Percentiles rank a stretch among this genome's conserved stretches.
These are phyloP conservation scores for Cladosporium cucumerinum DNA, from an alignment of 2,329 filamentous ascomycete genomes.

Conservation along the genomic window DNA sequence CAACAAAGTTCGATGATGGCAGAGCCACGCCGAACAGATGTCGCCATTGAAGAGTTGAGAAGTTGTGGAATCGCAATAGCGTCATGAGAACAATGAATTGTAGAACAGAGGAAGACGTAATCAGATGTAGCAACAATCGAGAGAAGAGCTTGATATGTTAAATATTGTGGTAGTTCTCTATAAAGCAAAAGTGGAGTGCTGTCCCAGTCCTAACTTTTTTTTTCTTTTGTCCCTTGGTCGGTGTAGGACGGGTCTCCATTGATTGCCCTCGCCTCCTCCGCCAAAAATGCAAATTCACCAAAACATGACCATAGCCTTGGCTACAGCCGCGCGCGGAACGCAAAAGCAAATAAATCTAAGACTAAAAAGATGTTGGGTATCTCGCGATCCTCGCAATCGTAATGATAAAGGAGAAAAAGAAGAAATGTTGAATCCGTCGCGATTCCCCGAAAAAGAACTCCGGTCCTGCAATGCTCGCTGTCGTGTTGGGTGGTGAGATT, in stretches of 20 bases:
- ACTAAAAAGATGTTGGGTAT: slow-evolving; percentile 7
- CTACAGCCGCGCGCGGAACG: neutral
- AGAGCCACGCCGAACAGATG: neutral
- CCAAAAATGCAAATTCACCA: neutral
- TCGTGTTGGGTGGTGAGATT: neutral
- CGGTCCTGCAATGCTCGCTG: neutral
- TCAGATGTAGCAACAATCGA: neutral
- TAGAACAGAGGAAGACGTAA: neutral
- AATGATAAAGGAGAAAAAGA: neutral
- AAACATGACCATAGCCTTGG: neutral
- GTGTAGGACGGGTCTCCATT: neutral
- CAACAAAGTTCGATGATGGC: neutral
- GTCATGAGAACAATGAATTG: neutral
- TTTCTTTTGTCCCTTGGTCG: neutral
- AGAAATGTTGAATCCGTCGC: neutral
- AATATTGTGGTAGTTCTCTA: neutral
- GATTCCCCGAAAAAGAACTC: neutral
- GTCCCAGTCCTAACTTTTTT: slow-evolving; percentile 13
- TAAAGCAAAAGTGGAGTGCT: slow-evolving; percentile 8
- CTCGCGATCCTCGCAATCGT: slow-evolving; percentile 13
- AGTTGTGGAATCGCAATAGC: neutral
- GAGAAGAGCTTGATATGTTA: neutral
- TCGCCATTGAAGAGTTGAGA: neutral
- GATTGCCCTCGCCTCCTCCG: neutral
- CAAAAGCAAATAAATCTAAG: neutral